Evolutionary conservation across 306 rosid species (phyloP), one percentile per base, ranked within the genome.

Genomic region (Lathyrus sativus): DNA sequence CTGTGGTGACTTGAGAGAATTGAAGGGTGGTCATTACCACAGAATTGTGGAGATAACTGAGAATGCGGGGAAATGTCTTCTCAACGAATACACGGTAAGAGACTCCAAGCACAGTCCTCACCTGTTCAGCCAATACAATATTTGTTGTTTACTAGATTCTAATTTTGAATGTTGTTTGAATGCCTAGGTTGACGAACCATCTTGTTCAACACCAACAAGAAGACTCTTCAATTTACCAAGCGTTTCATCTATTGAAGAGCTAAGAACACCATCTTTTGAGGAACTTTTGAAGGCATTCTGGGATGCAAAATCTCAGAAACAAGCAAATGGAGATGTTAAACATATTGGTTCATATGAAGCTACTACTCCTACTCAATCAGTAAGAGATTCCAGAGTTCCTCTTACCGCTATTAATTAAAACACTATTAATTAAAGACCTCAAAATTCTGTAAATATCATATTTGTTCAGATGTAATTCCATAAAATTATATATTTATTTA

Each of bases 381-480:
- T 87, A 51, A 90, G 92, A 88, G 99, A 95, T 75, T 88, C 99
- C 78, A 95, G 99, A 83, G 81, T 84, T 75, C 99, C 99, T 83
- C 95, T 95, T 75, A 87, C 96, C 28, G 96, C 99, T 37, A 89
- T 95, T 74, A 95, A 95, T 82, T 95, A 86, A 76, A 73, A 55
- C 72, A 59, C 77, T 24, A 59, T 45, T 74, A 95, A 95, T 82
- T 90, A 86, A 86, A 76, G 74, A 56, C 72, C 79, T 26, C 15
- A 68, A 69, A 28, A 44, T 71, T 68, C 73, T 92, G 92, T 89
- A 92, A 82, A 87, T 92, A 87, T 73, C 73, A 70, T 81, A 82
- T 82, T 83, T 84, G 76, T 78, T 63, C 75, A 73, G 73, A 77
- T 78, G 70, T 82, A 56, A 71, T 76, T 78, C 80, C 37, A 60